Evolutionary conservation across 2,329 filamentous ascomycete species (phyloP).

Genomic region (Paracoccidioides lutzii): DNA sequence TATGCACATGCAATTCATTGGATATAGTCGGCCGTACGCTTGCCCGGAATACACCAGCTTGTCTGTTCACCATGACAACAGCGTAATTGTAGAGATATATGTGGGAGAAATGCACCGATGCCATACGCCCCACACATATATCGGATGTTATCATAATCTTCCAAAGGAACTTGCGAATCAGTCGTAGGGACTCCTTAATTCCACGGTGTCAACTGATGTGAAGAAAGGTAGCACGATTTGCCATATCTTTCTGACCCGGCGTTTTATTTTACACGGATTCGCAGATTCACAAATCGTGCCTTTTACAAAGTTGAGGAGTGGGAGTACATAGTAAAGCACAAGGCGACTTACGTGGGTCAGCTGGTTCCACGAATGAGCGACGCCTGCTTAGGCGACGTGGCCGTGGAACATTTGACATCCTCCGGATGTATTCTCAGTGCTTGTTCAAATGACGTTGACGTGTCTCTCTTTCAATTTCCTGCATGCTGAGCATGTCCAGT

Average conservation of each 20-base stretch:
- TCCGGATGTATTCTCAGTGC: conserved; percentile 33
- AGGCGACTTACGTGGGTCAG: not conserved
- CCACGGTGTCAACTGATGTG: not conserved
- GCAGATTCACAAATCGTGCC: not conserved
- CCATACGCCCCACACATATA: conserved; percentile 2
- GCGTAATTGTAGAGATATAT: not conserved
- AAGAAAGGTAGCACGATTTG: not conserved
- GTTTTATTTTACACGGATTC: not conserved
- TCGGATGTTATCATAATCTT: not conserved
- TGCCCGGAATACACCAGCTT: not conserved
- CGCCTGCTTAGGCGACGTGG: conserved; percentile 30
- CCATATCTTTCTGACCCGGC: not conserved
- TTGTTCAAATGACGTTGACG: conserved; percentile 19
- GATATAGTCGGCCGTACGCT: not conserved
- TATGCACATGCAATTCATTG: not conserved
- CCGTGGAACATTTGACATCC: conserved; percentile 34
- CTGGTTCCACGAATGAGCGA: conserved; percentile 28
- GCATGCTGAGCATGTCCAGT: not conserved
- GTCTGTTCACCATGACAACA: not conserved
- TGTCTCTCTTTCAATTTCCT: not conserved
- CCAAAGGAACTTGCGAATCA: not conserved
- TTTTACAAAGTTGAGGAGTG: conserved; percentile 1
- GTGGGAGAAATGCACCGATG: not conserved
- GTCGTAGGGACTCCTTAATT: not conserved
- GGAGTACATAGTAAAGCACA: conserved; percentile 1